Conservation (phyloP, 2,329 filamentous ascomycete species). For the Thermoascus crustaceus region DNA sequence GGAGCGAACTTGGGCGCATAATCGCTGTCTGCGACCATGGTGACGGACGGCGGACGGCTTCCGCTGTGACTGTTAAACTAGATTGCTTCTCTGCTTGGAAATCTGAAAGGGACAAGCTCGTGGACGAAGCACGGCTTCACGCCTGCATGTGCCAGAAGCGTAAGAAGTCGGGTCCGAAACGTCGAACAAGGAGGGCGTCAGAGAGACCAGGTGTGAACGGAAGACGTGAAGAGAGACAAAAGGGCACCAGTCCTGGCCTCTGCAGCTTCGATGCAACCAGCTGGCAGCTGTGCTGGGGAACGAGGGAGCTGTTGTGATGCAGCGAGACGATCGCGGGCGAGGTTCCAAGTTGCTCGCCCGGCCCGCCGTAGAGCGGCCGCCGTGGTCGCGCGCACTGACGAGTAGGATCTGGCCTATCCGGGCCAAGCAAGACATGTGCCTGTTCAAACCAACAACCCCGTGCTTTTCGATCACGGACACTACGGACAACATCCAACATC, state of each 20-base stretch:
- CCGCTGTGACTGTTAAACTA: slow-evolving; percentile 83
- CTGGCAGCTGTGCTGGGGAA: neutral
- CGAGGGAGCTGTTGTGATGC: too few species aligned
- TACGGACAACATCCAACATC: slow-evolving; percentile 5
- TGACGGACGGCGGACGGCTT: slow-evolving; percentile 48
- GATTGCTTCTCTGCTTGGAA: too few species aligned
- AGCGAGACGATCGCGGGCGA: slow-evolving; percentile 60
- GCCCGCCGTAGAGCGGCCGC: slow-evolving; percentile 2
- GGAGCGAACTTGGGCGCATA: slow-evolving; percentile 56
- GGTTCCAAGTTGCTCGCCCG: slow-evolving; percentile 4
- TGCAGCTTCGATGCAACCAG: neutral
- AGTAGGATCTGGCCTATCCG: slow-evolving; percentile 11
- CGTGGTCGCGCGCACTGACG: slow-evolving; percentile 1
- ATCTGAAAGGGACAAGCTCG: too few species aligned
- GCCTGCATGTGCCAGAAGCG: too few species aligned
- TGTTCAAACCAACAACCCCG: slow-evolving; percentile 19
- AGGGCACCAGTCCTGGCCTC: too few species aligned
- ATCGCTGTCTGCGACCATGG: slow-evolving; percentile 42
- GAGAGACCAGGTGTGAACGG: too few species aligned
- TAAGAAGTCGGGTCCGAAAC: too few species aligned
- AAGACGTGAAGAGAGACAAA: too few species aligned
- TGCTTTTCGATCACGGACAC: slow-evolving; percentile 14
- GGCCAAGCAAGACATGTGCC: slow-evolving; percentile 19
- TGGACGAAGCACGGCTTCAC: too few species aligned
- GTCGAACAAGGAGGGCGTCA: too few species aligned